phyloP scores from a whole-genome alignment of 2,329 filamentous ascomycete genomes.

The Penicillium polonicum region DNA sequence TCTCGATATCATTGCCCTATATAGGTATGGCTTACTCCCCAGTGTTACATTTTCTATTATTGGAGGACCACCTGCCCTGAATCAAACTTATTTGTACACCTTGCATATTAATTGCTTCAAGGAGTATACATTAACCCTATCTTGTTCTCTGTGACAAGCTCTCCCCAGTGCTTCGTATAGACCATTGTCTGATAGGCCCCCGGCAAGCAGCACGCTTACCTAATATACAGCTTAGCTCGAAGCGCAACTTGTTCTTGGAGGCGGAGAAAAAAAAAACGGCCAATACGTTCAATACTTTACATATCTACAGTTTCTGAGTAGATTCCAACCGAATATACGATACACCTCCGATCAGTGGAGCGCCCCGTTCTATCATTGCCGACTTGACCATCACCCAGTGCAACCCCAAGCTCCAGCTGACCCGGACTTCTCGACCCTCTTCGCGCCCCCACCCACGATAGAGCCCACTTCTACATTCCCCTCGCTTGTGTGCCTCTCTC shows the following conservation, averaged over 20 bases:
- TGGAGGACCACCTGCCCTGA: not conserved
- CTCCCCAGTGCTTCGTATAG: constrained; percentile 11
- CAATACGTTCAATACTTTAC: not conserved
- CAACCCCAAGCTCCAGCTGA: constrained; percentile 15
- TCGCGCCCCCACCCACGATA: not conserved
- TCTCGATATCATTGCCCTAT: not conserved
- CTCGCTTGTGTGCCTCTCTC: constrained; percentile 8
- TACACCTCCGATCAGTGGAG: constrained; percentile 6
- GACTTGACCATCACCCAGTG: constrained; percentile 20
- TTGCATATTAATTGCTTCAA: not conserved
- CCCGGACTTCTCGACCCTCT: constrained; percentile 1
- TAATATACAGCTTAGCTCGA: constrained; percentile 15
- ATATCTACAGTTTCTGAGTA: constrained; percentile 11
- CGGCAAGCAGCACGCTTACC: constrained; percentile 8
- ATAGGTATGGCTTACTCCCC: not conserved
- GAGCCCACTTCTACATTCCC: constrained; percentile 13
- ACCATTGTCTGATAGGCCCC: constrained; percentile 9
- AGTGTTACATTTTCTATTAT: not conserved
- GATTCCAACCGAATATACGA: not conserved
- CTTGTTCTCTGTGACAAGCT: not conserved
- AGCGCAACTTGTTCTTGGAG: constrained; percentile 16
- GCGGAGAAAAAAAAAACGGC: constrained; percentile 6
- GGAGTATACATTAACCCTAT: not conserved
- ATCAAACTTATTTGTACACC: not conserved
- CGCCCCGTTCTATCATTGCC: constrained; percentile 7